A percentile compares a stretch with the other conserved stretches of the same genome.
Conservation (phyloP, 768 basidiomycete genomes). For the Favolaschia claudopus region DNA sequence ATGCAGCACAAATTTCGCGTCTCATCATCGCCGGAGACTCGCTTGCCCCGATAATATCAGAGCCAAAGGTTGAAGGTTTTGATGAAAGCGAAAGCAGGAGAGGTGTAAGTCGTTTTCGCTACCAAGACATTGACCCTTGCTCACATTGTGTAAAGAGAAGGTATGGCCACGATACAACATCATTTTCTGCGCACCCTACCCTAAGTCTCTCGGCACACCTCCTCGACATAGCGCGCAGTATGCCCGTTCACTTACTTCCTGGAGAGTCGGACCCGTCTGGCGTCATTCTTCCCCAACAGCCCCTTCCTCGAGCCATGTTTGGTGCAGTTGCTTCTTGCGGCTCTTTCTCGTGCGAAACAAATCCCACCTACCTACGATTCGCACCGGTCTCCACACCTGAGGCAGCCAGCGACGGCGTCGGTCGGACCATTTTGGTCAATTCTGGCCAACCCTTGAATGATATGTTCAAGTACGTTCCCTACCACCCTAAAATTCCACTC, state of each 20-base stretch:
- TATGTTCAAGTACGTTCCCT: constrained; percentile 90
- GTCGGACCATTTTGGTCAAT: constrained; percentile 77
- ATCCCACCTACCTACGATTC: constrained; percentile 86
- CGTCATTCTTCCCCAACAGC: constrained; percentile 90
- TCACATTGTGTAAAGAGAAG: constrained; percentile 57
- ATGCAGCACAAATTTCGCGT: constrained; percentile 78
- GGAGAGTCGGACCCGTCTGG: constrained; percentile 91
- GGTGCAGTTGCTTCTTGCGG: constrained; percentile 64
- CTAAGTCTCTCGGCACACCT: constrained; percentile 73
- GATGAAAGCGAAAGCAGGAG: constrained; percentile 56
- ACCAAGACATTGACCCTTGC: not conserved
- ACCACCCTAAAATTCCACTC: constrained; percentile 74
- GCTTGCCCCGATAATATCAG: constrained; percentile 57
- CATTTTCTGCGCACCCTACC: constrained; percentile 81
- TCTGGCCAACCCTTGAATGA: constrained; percentile 96
- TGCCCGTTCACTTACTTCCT: constrained; percentile 90
- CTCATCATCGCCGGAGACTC: constrained; percentile 94
- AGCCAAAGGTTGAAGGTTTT: constrained; percentile 39
- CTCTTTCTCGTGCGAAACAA: constrained; percentile 82
- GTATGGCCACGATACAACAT: constrained; percentile 67
- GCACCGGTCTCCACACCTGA: constrained; percentile 50
- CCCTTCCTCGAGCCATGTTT: constrained; percentile 92
- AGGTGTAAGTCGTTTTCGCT: constrained; percentile 50
- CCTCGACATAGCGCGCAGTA: constrained; percentile 73
- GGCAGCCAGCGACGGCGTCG: constrained; percentile 29